Percentiles rank a stretch among this genome's conserved stretches.
Conservation (phyloP, 1,284 basidiomycete genomes). For the Moniliophthora roreri region DNA sequence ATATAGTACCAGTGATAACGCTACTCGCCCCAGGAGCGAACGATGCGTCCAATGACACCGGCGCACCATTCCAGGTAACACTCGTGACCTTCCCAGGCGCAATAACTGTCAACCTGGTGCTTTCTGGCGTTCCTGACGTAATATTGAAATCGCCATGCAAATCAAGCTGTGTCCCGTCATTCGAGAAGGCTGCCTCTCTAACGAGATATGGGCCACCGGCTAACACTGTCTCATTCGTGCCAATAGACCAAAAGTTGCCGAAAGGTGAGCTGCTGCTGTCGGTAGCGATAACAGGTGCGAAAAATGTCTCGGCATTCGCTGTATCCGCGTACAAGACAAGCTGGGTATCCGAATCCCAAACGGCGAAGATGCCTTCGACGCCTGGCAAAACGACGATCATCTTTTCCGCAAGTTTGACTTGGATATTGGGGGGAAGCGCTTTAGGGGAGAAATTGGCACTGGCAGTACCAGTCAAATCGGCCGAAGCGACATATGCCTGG, state of each 20-base stretch:
- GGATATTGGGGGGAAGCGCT: neutral
- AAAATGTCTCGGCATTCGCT: slow-evolving; percentile 55
- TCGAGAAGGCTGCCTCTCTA: slow-evolving; percentile 42
- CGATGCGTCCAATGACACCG: neutral
- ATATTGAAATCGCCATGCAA: slow-evolving; percentile 49
- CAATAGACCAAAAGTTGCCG: slow-evolving; percentile 47
- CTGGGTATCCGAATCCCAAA: slow-evolving; percentile 66
- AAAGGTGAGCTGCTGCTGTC: slow-evolving; percentile 27
- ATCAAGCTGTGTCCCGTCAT: slow-evolving; percentile 36
- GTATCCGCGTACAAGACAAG: slow-evolving; percentile 68
- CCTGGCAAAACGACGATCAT: slow-evolving; percentile 54
- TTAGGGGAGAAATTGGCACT: slow-evolving; percentile 33
- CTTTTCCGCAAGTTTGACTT: slow-evolving; percentile 19
- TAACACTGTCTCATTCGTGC: slow-evolving; percentile 51
- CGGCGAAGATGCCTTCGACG: slow-evolving; percentile 54
- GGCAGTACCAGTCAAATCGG: slow-evolving; percentile 48
- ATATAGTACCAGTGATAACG: neutral
- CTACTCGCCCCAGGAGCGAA: neutral
- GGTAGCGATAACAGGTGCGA: slow-evolving; percentile 31
- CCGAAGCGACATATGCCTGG: slow-evolving; percentile 59
- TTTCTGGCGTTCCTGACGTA: slow-evolving; percentile 21
- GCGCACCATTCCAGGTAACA: slow-evolving; percentile 69
- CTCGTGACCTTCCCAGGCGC: slow-evolving; percentile 39
- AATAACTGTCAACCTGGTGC: slow-evolving; percentile 46
- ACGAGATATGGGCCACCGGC: slow-evolving; percentile 60